Percentiles rank a stretch among this genome's conserved stretches.
Evolutionary conservation across 2,329 filamentous ascomycete species (phyloP).

Genomic region (Alternaria sp.): DNA sequence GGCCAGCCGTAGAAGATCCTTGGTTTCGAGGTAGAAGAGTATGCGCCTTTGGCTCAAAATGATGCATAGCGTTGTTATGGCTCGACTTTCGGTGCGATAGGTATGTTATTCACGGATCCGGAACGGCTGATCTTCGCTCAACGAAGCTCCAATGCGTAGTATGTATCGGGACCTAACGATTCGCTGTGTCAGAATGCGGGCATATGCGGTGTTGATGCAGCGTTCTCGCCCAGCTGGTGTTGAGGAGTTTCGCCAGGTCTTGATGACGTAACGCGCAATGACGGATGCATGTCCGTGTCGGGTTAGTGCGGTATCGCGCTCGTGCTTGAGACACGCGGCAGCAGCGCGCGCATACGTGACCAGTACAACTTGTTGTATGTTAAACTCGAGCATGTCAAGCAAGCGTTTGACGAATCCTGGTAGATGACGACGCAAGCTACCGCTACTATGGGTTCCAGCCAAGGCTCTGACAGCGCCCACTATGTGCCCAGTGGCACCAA

Average conservation of each 20-base stretch:
- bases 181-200: background rate
- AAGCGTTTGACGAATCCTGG: background rate
- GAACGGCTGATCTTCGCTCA: background rate
- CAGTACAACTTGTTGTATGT: background rate
- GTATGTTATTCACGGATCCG: accelerated
- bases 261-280: constrained; percentile 10
- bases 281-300: constrained; percentile 9
- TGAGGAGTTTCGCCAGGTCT: background rate
- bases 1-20: background rate
- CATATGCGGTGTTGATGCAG: background rate
- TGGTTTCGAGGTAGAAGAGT: background rate
- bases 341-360: constrained; percentile 2
- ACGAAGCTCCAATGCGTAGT: background rate
- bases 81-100: background rate
- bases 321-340: background rate
- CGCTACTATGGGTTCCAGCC: constrained; percentile 34
- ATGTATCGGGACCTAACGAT: background rate
- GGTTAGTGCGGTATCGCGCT: background rate
- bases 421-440: background rate
- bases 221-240: background rate
- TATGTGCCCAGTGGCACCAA: constrained; percentile 17
- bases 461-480: constrained; percentile 28
- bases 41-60: background rate
- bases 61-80: background rate
- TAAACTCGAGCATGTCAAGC: constrained; percentile 2